These are phyloP conservation scores for Alternaria longipes DNA, from an alignment of 2,329 filamentous ascomycete genomes.

Conservation along the genomic window DNA sequence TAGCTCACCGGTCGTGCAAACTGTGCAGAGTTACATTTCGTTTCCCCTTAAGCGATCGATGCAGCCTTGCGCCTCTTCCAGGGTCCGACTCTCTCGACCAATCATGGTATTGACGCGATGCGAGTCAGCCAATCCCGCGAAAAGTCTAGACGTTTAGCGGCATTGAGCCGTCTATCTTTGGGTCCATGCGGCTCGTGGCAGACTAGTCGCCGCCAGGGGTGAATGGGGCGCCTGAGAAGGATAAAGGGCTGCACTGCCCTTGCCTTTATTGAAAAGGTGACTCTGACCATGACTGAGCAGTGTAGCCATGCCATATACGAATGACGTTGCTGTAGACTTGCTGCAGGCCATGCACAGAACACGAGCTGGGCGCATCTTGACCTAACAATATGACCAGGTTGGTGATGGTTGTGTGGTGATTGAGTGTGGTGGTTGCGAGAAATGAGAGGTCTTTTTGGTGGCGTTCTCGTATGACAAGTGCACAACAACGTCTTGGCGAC, in stretches of 20 bases:
- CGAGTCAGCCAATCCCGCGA: slow-evolving; percentile 11
- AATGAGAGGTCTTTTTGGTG: slow-evolving; percentile 12
- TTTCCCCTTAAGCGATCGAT: slow-evolving; percentile 27
- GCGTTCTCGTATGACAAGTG: slow-evolving; percentile 17
- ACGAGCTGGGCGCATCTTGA: background rate
- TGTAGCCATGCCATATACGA: background rate
- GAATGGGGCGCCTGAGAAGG: slow-evolving; percentile 22
- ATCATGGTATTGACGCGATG: slow-evolving; percentile 20
- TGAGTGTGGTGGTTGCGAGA: background rate
- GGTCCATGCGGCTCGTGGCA: slow-evolving; percentile 18
- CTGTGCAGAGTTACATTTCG: slow-evolving; percentile 27
- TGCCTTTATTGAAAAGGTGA: slow-evolving; percentile 19
- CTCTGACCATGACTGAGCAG: slow-evolving; percentile 6
- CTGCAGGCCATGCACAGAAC: background rate
- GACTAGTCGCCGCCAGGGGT: slow-evolving; percentile 19
- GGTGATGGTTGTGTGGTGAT: background rate
- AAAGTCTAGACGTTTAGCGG: slow-evolving; percentile 26
- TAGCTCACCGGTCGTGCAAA: slow-evolving; percentile 33
- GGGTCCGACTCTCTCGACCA: slow-evolving; percentile 13
- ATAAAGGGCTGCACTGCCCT: slow-evolving; percentile 23
- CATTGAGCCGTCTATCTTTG: slow-evolving; percentile 31
- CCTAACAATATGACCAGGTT: background rate
- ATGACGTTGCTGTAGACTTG: background rate
- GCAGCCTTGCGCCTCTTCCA: slow-evolving; percentile 28
- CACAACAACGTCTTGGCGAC: slow-evolving; percentile 16